phyloP scores from a whole-genome alignment of 768 basidiomycete genomes.

The Mycena leptocephala region DNA sequence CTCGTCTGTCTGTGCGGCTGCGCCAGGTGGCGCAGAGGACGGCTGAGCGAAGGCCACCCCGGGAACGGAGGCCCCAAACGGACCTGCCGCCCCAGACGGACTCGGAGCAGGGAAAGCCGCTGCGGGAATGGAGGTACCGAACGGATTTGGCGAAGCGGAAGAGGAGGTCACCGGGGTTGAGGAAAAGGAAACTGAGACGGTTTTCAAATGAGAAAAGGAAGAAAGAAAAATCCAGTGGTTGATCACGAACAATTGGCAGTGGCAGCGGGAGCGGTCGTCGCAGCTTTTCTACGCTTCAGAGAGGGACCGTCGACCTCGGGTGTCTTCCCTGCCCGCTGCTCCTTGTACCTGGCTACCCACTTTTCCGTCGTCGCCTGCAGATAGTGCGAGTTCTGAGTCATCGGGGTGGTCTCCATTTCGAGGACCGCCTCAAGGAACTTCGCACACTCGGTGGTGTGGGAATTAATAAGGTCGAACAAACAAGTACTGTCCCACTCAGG shows the following conservation, averaged over 20 bases:
- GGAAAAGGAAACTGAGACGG: no score
- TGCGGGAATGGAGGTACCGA: no score
- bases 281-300: neutral
- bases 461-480: neutral
- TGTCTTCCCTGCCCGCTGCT: constrained; percentile 37
- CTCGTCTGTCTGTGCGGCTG: neutral
- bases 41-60: neutral
- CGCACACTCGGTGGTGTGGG: neutral
- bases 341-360: constrained; percentile 49
- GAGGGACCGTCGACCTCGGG: neutral
- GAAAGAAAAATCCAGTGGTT: no score
- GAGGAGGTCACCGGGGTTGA: no score
- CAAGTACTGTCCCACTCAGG: neutral
- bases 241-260: no score
- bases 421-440: constrained; percentile 44
- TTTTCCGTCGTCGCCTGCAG: constrained; percentile 46
- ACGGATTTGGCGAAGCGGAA: no score
- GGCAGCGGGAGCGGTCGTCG: no score
- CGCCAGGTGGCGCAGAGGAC: neutral
- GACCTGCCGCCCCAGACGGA: no score
- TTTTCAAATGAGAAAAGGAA: no score
- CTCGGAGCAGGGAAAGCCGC: no score
- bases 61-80: no score
- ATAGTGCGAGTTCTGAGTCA: constrained; percentile 56
- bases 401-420: constrained; percentile 50